Evolutionary conservation across 2,329 filamentous ascomycete genomes (phyloP), one percentile per base, ranked within the genome.

Genomic region (Botrytis cinerea): DNA sequence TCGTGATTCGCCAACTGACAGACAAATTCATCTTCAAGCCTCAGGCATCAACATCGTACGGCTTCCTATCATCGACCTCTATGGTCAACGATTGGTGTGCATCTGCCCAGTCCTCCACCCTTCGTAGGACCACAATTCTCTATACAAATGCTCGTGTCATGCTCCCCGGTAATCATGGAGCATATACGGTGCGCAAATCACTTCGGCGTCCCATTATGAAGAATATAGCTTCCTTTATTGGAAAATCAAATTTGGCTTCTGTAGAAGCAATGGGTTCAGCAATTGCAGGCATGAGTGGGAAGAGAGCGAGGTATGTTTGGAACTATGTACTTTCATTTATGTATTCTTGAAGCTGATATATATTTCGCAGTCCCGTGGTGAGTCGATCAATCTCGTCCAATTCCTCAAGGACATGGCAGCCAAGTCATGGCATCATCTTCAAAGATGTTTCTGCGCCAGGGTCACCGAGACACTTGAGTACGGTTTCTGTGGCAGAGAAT

Each of bases 351-450:
- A 38, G 59, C 67, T 73, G 57, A 70, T 68, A 14, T 25, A 5
- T 8, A 2, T 59, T 38, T 9, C 35, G 32, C 28, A 74, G 73
- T 43, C 45, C 73, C 12, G 51, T 48, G 48, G 25, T 60, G 20
- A 40, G 61, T 72, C 73, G 73, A 67, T 61, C 73, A 45, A 66
- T 67, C n/a, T n/a, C 38, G 10, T 63, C 63, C 16, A 74, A 46
- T 40, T 61, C 70, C 38, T 38, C 74, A 64, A 80, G 79, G 67
- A 76, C 81, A 43, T 85, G 84, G 84, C 80, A 80, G 70, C 80
- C 81, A 7, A 79, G 76, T n/a, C 78, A 81, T 71, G 83, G 83
- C 54, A 81, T 85, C 70, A 79, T 83, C 4, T 85, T 85, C 74
- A 75, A 77, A 48, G 72, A 77, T 45, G 71, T 62, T 54, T 54